Evolutionary conservation across 2,329 filamentous ascomycete genomes (phyloP), one percentile per base, ranked within the genome.

Genomic region (Sporothrix pallida): DNA sequence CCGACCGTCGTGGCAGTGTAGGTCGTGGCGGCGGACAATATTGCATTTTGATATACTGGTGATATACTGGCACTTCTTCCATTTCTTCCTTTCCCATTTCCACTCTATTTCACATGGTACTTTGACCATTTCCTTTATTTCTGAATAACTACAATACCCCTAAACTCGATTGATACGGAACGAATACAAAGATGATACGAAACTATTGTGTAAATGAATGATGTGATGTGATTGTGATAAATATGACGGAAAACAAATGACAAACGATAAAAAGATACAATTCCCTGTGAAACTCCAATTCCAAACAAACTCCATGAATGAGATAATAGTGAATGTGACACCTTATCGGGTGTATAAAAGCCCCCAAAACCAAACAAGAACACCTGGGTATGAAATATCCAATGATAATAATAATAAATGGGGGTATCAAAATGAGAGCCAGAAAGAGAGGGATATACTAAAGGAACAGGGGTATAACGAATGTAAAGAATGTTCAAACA

Each of bases 391-490:
- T 68, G 10, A 68, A 52, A 17, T n/a, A 46, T 50, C 62, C 62
- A 67, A 65, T 20, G 7, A 67, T 67, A 26, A 65, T 13, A 13
- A 67, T 67, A 26, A 17, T 52, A 52, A 52, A 67, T 7, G 7
- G 20, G 62, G 62, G 62, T 48, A 67, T 67, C 42, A 23, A 67
- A 58, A 67, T 48, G 62, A 67, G 62, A 67, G 62, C 62, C n/a
- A 67, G 42, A 65, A 65, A 13, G 10, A 23, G 37, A 65, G 60
- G 60, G 60, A 68, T 48, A 68, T 31, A 50, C 23, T 9, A 17
- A n/a, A 67, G 46, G 68, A 10, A 8, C 42, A 62, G 65, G 1
- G 3, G 71, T 15, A 58, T 15, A 54, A 56, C 15, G 44, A 68
- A 44, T 37, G 7, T 10, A 54, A 42, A 71, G 37, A 3, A 37